Conservation (phyloP, 306 rosid species). For the Dalbergia oliveri region DNA sequence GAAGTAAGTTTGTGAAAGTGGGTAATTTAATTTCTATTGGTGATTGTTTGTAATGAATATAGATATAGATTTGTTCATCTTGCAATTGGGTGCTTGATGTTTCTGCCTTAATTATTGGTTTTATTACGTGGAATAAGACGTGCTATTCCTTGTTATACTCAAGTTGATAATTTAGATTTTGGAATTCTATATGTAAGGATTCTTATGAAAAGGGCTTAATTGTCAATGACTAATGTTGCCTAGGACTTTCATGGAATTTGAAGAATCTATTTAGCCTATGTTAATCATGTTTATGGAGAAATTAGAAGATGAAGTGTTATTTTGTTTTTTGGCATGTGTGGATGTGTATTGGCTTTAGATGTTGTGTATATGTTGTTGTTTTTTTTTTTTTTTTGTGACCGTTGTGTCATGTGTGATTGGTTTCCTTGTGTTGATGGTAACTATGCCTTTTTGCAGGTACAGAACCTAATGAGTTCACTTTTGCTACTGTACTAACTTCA, state of each 20-base stretch:
- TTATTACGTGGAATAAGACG: slow-evolving; percentile 8
- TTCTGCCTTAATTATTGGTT: slow-evolving; percentile 24
- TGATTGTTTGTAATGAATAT: slow-evolving; percentile 17
- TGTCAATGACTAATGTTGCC: slow-evolving; percentile 1
- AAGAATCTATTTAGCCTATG: background rate
- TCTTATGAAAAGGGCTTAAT: slow-evolving; percentile 10
- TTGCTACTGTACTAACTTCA: slow-evolving; percentile 81
- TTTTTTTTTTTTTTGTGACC: background rate
- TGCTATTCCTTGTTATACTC: background rate
- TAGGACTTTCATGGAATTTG: slow-evolving; percentile 19
- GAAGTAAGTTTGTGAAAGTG: slow-evolving; percentile 18
- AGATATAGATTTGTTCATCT: background rate
- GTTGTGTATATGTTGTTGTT: background rate
- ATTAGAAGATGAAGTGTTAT: background rate
- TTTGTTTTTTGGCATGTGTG: background rate
- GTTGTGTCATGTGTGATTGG: background rate
- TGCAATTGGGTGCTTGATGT: background rate
- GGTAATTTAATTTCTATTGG: background rate
- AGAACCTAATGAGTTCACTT: slow-evolving; percentile 85
- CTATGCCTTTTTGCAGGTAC: slow-evolving; percentile 62
- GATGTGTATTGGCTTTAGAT: background rate
- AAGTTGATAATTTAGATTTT: background rate
- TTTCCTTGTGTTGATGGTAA: slow-evolving; percentile 18
- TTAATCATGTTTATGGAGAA: slow-evolving; percentile 17
- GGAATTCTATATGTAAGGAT: slow-evolving; percentile 3